Conservation (phyloP, 2,329 filamentous ascomycete species). For the Arthrobotrys megalospora region DNA sequence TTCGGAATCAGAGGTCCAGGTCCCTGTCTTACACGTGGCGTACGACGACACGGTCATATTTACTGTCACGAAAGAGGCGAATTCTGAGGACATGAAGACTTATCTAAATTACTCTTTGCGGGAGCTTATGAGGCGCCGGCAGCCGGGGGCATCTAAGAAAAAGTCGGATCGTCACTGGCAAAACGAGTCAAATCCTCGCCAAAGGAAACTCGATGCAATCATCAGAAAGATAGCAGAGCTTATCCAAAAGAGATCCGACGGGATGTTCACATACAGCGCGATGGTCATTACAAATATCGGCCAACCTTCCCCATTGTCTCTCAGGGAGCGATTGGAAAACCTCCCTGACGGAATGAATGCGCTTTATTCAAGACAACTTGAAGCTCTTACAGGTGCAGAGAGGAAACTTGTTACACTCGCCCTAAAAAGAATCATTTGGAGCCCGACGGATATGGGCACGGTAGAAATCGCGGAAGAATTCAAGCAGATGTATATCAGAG, state of each 20-base stretch:
- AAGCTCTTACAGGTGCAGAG: conserved; percentile 14
- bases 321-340: conserved; percentile 10
- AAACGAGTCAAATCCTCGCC: background rate
- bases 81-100: conserved; percentile 46
- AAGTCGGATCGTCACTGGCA: too few species aligned
- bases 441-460: conserved; percentile 15
- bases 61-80: conserved; percentile 46
- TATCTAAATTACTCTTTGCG: conserved; percentile 26
- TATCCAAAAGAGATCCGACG: conserved; percentile 36
- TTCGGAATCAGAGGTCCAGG: background rate
- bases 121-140: conserved; percentile 3
- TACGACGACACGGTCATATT: conserved; percentile 38
- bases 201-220: background rate
- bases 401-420: conserved; percentile 33
- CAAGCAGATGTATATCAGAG: conserved; percentile 25
- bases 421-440: conserved; percentile 38
- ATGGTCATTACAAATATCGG: conserved; percentile 38
- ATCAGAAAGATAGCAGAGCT: conserved; percentile 40
- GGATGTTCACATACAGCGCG: conserved; percentile 47
- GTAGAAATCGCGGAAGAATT: conserved; percentile 44
- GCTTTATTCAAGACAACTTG: conserved; percentile 31
- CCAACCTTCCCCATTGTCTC: conserved; percentile 38
- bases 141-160: background rate
- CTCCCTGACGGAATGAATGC: conserved; percentile 39
- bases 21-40: background rate